Percentiles rank a stretch among this genome's conserved stretches.
Evolutionary conservation across 2,329 filamentous ascomycete species (phyloP).

Genomic region (Mycogone perniciosa): DNA sequence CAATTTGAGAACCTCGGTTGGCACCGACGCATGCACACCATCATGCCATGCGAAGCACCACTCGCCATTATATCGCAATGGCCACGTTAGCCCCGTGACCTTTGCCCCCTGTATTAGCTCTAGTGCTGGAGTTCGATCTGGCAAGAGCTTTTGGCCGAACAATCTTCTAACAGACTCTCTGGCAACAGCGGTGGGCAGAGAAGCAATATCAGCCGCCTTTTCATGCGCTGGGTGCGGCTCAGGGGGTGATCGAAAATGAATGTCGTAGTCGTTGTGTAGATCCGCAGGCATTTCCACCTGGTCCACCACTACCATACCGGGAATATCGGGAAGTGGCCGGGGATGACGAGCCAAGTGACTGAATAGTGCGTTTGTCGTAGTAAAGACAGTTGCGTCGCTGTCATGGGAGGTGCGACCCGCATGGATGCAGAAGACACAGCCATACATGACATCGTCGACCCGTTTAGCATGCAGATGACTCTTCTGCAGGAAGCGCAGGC

Average conservation of each 20-base stretch:
- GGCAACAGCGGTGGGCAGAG: constrained; percentile 39
- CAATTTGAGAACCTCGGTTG: constrained; percentile 42
- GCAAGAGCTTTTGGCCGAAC: constrained; percentile 40
- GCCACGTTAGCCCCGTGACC: constrained; percentile 47
- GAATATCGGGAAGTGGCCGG: constrained; percentile 44
- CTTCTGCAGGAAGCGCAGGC: constrained; percentile 51
- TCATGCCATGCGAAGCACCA: constrained; percentile 55
- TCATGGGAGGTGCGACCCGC: constrained; percentile 44
- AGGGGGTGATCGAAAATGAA: constrained; percentile 40
- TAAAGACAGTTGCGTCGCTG: constrained; percentile 52
- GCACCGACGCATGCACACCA: constrained; percentile 43
- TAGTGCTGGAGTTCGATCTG: constrained; percentile 39
- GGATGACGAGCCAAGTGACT: constrained; percentile 48
- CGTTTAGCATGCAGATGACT: constrained; percentile 44
- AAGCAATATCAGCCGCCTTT: constrained; percentile 33
- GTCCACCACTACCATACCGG: constrained; percentile 45
- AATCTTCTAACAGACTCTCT: constrained; percentile 41
- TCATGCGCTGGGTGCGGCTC: constrained; percentile 36
- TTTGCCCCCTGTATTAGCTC: constrained; percentile 43
- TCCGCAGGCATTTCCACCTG: constrained; percentile 32
- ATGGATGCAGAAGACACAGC: constrained; percentile 49
- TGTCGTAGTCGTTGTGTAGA: constrained; percentile 45
- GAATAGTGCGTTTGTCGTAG: constrained; percentile 46
- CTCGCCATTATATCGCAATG: constrained; percentile 45
- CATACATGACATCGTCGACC: constrained; percentile 48